A percentile compares a stretch with the other conserved stretches of the same genome.
Conservation (phyloP, 139 green algal genomes). For the Yamagishiella unicocca region DNA sequence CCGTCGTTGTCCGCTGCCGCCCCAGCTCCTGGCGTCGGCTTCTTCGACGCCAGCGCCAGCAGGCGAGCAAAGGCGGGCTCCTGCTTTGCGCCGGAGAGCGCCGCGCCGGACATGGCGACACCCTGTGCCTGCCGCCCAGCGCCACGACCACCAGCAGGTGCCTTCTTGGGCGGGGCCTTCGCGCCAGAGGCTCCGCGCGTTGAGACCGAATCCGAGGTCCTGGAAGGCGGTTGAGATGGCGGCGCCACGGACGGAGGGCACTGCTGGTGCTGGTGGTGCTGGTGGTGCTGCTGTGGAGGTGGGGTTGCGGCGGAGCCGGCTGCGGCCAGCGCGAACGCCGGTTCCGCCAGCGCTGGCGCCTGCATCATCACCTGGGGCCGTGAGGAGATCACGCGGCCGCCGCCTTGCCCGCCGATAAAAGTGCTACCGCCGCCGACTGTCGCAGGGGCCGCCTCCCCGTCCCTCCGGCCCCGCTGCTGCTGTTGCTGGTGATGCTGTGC, state of each 20-base stretch:
- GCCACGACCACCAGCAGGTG: neutral
- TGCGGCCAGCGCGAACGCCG: neutral
- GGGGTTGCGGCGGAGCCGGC: neutral
- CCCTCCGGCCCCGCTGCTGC: neutral
- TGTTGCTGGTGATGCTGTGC: neutral
- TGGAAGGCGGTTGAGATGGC: neutral
- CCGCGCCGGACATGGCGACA: neutral
- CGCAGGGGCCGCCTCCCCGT: neutral
- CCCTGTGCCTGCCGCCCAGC: neutral
- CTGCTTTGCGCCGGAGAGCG: slow-evolving; percentile 16
- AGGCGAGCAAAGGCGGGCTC: slow-evolving; percentile 29
- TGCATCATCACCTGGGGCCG: slow-evolving; percentile 14
- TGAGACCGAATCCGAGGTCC: neutral
- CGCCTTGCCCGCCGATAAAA: too few species aligned
- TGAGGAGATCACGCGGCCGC: too few species aligned
- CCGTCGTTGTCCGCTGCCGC: neutral
- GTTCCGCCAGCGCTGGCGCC: slow-evolving; percentile 21
- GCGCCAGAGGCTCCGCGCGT: neutral
- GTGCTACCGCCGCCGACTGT: neutral
- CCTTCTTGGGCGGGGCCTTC: neutral
- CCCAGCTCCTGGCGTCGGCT: neutral
- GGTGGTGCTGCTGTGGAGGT: neutral
- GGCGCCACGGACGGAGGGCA: neutral
- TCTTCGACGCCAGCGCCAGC: slow-evolving; percentile 2
- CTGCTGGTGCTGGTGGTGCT: neutral